phyloP scores from a whole-genome alignment of 192 early-diverging fungal genomes.

The Pecoramyces ruminantium region DNA sequence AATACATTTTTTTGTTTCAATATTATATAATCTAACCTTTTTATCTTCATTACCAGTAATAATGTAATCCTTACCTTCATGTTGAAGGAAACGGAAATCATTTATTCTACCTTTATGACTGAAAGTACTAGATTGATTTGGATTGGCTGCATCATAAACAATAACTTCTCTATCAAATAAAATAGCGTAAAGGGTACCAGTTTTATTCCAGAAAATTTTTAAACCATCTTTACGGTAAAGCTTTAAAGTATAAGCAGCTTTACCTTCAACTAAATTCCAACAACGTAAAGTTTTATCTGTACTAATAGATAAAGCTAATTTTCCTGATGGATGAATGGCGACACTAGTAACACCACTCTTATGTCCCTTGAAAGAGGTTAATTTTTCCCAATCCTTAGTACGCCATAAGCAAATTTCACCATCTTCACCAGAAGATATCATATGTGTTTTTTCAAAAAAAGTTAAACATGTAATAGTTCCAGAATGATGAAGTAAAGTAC shows the following conservation, averaged over 20 bases:
- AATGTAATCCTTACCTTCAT: slow-evolving; percentile 23
- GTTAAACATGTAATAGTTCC: slow-evolving; percentile 76
- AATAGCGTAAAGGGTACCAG: slow-evolving; percentile 35
- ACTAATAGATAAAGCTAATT: slow-evolving; percentile 72
- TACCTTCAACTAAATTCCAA: slow-evolving; percentile 64
- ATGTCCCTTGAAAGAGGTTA: slow-evolving; percentile 66
- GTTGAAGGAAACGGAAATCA: background rate
- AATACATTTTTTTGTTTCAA: slow-evolving; percentile 19
- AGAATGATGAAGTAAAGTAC: slow-evolving; percentile 76
- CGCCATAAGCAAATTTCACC: slow-evolving; percentile 75
- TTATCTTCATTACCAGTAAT: slow-evolving; percentile 45
- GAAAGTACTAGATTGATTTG: background rate
- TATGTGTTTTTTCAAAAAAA: slow-evolving; percentile 65
- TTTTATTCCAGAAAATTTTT: slow-evolving; percentile 31
- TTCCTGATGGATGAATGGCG: slow-evolving; percentile 88
- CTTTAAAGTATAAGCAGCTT: slow-evolving; percentile 38
- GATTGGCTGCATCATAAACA: slow-evolving; percentile 26
- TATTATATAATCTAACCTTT: slow-evolving; percentile 27
- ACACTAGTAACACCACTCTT: slow-evolving; percentile 58
- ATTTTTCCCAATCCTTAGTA: slow-evolving; percentile 89
- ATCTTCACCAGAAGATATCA: slow-evolving; percentile 82
- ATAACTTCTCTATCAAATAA: slow-evolving; percentile 29
- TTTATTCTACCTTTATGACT: background rate
- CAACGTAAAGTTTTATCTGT: slow-evolving; percentile 46
- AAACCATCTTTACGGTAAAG: slow-evolving; percentile 25